Evolutionary conservation across 306 rosid species (phyloP).

Genomic region (Notholithocarpus densiflorus): DNA sequence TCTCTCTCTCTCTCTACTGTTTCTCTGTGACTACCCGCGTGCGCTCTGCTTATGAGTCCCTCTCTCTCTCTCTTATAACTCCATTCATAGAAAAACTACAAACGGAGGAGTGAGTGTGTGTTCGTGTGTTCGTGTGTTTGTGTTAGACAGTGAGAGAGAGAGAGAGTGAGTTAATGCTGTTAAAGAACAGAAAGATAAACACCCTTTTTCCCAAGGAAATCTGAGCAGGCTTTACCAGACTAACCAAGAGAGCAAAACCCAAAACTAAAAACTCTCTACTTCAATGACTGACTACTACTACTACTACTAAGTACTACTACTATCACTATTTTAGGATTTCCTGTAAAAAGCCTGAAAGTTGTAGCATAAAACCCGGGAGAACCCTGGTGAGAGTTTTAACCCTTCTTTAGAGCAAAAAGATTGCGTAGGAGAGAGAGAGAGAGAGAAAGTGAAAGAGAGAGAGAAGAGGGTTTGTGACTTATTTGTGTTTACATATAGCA

Average conservation of each 20-base stretch:
- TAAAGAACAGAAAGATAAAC: conserved; percentile 11
- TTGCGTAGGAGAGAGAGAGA: background rate
- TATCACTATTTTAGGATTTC: conserved; percentile 49
- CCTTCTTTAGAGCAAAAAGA: background rate
- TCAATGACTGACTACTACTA: conserved; percentile 23
- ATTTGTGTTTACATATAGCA: background rate
- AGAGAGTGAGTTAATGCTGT: conserved; percentile 10
- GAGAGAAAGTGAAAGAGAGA: background rate
- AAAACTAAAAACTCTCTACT: background rate
- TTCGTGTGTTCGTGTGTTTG: background rate
- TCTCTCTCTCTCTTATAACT: background rate
- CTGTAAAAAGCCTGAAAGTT: conserved; percentile 64
- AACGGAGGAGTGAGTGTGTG: background rate
- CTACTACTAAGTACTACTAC: conserved; percentile 27
- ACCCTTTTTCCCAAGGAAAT: conserved; percentile 37
- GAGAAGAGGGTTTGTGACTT: background rate
- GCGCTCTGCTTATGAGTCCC: conserved; percentile 4
- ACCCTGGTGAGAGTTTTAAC: background rate
- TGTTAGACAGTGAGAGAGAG: background rate
- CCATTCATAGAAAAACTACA: background rate
- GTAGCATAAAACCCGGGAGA: conserved; percentile 92
- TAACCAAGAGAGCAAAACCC: conserved; percentile 23
- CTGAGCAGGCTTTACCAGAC: conserved; percentile 42
- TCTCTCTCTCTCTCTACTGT: background rate
- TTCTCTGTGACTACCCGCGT: conserved; percentile 18